These are phyloP conservation scores for Leccinum aurantiacum DNA, from an alignment of 768 basidiomycete genomes.

Conservation along the genomic window DNA sequence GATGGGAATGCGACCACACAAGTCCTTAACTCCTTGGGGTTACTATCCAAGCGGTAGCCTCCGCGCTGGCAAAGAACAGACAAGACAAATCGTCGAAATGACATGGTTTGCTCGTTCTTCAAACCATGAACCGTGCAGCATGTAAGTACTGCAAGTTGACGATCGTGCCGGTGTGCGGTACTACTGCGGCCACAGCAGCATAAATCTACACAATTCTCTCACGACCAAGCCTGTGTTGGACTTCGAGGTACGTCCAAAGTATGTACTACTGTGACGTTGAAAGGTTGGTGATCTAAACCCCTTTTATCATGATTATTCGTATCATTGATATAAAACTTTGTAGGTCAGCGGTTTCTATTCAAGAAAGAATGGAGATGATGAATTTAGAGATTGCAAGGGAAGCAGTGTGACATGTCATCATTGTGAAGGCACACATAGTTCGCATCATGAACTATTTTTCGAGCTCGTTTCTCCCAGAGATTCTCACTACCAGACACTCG, in stretches of 20 bases:
- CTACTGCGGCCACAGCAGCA: background rate
- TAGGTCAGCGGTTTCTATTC: background rate
- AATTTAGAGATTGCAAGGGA: conserved; percentile 6
- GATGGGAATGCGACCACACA: background rate
- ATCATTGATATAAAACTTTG: too few species aligned
- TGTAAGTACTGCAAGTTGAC: too few species aligned
- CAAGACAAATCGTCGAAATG: background rate
- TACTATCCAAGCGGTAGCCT: background rate
- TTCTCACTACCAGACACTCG: background rate
- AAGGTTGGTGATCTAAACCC: background rate
- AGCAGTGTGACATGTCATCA: background rate
- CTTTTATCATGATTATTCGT: too few species aligned
- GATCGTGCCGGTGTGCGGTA: too few species aligned
- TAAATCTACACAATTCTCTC: background rate
- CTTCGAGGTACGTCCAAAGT: background rate
- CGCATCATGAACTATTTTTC: background rate
- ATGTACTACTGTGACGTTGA: background rate
- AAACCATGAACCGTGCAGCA: background rate
- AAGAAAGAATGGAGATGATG: conserved; percentile 5
- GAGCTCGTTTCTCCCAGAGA: background rate
- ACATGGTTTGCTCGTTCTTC: background rate
- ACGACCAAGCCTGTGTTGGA: background rate
- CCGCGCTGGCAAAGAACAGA: background rate
- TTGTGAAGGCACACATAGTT: too few species aligned
- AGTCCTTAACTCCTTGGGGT: background rate